Conservation (phyloP, 2,329 filamentous ascomycete genomes). For the Aureobasidium pullulans region DNA sequence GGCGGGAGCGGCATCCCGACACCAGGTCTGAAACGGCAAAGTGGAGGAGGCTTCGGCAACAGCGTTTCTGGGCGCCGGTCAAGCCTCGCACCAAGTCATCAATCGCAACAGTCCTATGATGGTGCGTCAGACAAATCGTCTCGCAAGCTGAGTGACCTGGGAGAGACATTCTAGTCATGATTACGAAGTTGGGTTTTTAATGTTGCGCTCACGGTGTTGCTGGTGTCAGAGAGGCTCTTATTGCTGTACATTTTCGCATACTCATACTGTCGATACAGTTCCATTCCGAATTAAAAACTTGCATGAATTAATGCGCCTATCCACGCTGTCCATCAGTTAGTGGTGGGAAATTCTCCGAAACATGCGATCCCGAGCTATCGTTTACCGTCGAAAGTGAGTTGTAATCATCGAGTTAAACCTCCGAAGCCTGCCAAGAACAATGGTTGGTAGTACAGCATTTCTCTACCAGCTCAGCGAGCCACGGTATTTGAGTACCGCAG, state of each 20-base stretch:
- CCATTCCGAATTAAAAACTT: background rate
- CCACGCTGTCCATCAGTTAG: background rate
- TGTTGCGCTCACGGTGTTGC: background rate
- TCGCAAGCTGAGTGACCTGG: constrained; percentile 24
- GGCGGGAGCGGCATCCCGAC: constrained; percentile 44
- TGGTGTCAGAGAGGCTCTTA: constrained; percentile 2
- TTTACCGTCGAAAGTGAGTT: background rate
- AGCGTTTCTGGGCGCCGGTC: constrained; percentile 12
- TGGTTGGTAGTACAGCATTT: background rate
- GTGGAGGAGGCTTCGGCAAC: constrained; percentile 26
- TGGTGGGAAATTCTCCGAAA: constrained; percentile 10
- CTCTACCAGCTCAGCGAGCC: background rate
- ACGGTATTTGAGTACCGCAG: background rate
- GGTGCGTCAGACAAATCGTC: constrained; percentile 12
- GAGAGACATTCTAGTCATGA: constrained; percentile 25
- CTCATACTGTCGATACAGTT: background rate
- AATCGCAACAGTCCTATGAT: constrained; percentile 11
- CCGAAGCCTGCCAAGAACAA: background rate
- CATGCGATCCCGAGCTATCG: background rate
- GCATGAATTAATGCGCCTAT: constrained; percentile 2
- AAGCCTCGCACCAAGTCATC: constrained; percentile 12
- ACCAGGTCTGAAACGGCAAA: constrained; percentile 45
- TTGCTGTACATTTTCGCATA: constrained; percentile 2
- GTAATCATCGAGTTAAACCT: constrained; percentile 3
- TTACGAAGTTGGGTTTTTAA: background rate